A percentile compares a stretch with the other conserved stretches of the same genome.
phyloP scores from a whole-genome alignment of 2,329 filamentous ascomycete genomes.

The Fusarium lateritium region DNA sequence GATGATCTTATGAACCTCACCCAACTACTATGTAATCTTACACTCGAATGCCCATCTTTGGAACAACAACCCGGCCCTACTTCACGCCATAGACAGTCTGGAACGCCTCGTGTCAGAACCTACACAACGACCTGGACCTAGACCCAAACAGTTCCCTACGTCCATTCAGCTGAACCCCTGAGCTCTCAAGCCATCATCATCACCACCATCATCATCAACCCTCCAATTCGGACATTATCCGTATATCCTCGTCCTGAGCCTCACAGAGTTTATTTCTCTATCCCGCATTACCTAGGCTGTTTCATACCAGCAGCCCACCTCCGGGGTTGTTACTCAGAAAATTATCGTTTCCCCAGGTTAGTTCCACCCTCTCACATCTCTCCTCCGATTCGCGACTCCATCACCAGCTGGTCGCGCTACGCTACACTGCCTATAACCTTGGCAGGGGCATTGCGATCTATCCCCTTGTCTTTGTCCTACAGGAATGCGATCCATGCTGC shows the following conservation, averaged over 20 bases:
- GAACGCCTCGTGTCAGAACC: slow-evolving; percentile 11
- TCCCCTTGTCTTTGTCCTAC: slow-evolving; percentile 15
- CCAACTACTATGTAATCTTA: slow-evolving; percentile 29
- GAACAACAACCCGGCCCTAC: not conserved
- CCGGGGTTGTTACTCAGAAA: slow-evolving; percentile 29
- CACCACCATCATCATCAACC: slow-evolving; percentile 26
- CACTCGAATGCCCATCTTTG: slow-evolving; percentile 9
- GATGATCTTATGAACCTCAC: slow-evolving; percentile 33
- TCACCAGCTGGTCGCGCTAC: slow-evolving; percentile 25
- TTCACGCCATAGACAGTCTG: slow-evolving; percentile 16
- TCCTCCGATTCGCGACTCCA: slow-evolving; percentile 39
- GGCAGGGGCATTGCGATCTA: slow-evolving; percentile 40
- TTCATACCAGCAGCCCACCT: slow-evolving; percentile 17
- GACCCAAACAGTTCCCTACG: slow-evolving; percentile 28
- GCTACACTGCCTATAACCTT: slow-evolving; percentile 17
- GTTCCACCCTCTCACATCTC: slow-evolving; percentile 28
- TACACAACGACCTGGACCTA: slow-evolving; percentile 20
- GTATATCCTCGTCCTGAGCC: slow-evolving; percentile 14
- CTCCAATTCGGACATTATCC: slow-evolving; percentile 45
- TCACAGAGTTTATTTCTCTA: slow-evolving; percentile 20
- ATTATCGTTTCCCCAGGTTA: slow-evolving; percentile 35
- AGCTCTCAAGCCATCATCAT: slow-evolving; percentile 23
- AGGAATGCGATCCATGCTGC: slow-evolving; percentile 4
- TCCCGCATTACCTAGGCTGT: slow-evolving; percentile 23
- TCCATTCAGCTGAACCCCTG: slow-evolving; percentile 27